Evolutionary conservation across 2,329 filamentous ascomycete genomes (phyloP).

Genomic region (Harringtonia aguacate): DNA sequence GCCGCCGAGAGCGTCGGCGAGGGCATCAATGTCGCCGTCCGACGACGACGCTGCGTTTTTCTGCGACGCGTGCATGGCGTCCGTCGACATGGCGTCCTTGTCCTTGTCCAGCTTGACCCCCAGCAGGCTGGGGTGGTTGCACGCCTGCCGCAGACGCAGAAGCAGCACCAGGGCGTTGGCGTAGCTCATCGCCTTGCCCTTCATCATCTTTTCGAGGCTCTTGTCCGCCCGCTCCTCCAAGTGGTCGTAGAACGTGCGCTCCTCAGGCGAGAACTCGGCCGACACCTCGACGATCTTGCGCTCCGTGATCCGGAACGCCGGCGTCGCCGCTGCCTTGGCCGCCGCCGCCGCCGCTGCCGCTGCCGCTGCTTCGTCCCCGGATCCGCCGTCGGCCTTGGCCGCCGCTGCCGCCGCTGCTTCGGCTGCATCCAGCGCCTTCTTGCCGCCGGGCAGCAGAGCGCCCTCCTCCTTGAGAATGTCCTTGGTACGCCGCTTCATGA

Average conservation of each 20-base stretch:
- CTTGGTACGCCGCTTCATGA: conserved; percentile 98
- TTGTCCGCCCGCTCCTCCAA: conserved; percentile 77
- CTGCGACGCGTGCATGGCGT: conserved; percentile 32
- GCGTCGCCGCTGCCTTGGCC: conserved; percentile 26
- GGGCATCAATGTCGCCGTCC: conserved; percentile 62
- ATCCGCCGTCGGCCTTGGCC: conserved; percentile 26
- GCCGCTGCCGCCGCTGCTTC: conserved; percentile 20
- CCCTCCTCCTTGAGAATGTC: conserved; percentile 87
- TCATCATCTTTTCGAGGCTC: conserved; percentile 83
- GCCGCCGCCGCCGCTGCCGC: conserved; percentile 17
- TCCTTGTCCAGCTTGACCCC: conserved; percentile 79
- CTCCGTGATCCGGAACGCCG: conserved; percentile 82
- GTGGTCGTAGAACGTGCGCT: conserved; percentile 76
- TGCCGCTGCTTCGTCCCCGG: conserved; percentile 11
- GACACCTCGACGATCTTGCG: conserved; percentile 76
- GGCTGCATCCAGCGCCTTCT: conserved; percentile 30
- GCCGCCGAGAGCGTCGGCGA: conserved; percentile 78
- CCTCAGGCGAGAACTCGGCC: conserved; percentile 66
- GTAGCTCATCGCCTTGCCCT: conserved; percentile 65
- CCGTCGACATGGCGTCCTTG: conserved; percentile 69
- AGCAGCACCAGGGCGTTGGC: conserved; percentile 88
- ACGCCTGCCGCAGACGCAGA: conserved; percentile 83
- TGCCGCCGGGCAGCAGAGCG: conserved; percentile 66
- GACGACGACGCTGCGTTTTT: conserved; percentile 38
- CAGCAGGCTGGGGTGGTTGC: conserved; percentile 85